These are phyloP conservation scores for Cephalotrichum gorgonifer DNA, from an alignment of 2,329 filamentous ascomycete species.

Conservation along the genomic window DNA sequence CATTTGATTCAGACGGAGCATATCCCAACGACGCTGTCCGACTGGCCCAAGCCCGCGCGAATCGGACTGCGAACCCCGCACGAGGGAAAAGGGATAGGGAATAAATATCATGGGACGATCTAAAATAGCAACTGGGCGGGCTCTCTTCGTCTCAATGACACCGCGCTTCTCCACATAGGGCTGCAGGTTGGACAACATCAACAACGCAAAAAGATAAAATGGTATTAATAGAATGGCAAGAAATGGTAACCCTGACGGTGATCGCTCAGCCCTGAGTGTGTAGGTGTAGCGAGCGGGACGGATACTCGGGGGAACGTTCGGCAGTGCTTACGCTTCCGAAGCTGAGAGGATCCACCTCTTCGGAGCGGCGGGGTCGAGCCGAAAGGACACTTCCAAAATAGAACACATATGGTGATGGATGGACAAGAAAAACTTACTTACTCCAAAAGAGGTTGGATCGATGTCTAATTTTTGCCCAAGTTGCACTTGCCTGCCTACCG, in stretches of 20 bases:
- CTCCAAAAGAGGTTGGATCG: too few relatives aligned
- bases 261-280: too few relatives aligned
- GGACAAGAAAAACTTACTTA: too few relatives aligned
- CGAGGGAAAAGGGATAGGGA: background rate
- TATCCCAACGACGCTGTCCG: background rate
- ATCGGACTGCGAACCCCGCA: too few relatives aligned
- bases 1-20: background rate
- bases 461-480: too few relatives aligned
- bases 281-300: too few relatives aligned
- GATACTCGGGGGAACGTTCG: conserved; percentile 4
- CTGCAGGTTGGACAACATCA: background rate
- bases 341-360: background rate
- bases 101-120: background rate
- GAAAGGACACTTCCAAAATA: background rate
- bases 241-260: too few relatives aligned
- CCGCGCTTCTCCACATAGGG: background rate
- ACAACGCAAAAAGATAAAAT: background rate
- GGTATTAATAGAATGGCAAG: too few relatives aligned
- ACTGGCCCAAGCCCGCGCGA: background rate
- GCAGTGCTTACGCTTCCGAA: background rate
- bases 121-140: background rate
- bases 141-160: background rate
- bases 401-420: too few relatives aligned
- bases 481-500: too few relatives aligned
- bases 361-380: background rate